These are phyloP conservation scores for Clarireedia homoeocarpa DNA, from an alignment of 2,329 filamentous ascomycete genomes.

Conservation along the genomic window DNA sequence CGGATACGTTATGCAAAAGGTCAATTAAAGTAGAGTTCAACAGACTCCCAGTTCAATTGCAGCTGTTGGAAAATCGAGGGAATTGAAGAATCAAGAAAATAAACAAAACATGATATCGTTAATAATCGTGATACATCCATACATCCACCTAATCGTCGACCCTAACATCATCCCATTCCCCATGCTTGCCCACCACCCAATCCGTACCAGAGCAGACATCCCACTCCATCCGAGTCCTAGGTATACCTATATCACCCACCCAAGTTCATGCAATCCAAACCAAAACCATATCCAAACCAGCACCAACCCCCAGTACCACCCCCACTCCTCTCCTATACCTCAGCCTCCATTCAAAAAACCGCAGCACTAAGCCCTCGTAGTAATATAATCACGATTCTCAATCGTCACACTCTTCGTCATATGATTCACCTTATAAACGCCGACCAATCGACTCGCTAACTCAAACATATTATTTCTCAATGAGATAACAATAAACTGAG, in stretches of 20 bases:
- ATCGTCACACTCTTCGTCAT: slow-evolving; percentile 93
- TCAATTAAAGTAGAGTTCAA: too few relatives aligned
- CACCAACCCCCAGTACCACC: too few relatives aligned
- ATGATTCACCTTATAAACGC: slow-evolving; percentile 99
- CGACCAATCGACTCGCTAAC: slow-evolving; percentile 86
- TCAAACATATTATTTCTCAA: slow-evolving; percentile 99
- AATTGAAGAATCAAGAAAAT: not conserved
- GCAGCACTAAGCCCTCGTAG: slow-evolving; percentile 11
- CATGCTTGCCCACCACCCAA: not conserved
- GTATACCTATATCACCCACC: not conserved
- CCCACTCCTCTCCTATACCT: too few relatives aligned
- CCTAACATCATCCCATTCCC: too few relatives aligned
- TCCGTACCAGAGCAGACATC: not conserved
- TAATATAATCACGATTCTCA: slow-evolving; percentile 71
- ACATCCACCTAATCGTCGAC: not conserved
- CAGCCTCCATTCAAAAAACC: too few relatives aligned
- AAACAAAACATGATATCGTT: slow-evolving; percentile 10
- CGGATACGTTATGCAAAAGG: too few relatives aligned
- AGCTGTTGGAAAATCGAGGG: too few relatives aligned
- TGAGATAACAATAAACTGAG: slow-evolving; percentile 97
- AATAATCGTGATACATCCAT: slow-evolving; percentile 13
- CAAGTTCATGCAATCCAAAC: not conserved
- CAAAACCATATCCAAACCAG: too few relatives aligned
- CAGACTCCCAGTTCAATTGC: too few relatives aligned
- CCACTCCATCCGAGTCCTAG: too few relatives aligned